These are phyloP conservation scores for Linum tenue DNA, from an alignment of 345 rosid genomes.

Conservation along the genomic window DNA sequence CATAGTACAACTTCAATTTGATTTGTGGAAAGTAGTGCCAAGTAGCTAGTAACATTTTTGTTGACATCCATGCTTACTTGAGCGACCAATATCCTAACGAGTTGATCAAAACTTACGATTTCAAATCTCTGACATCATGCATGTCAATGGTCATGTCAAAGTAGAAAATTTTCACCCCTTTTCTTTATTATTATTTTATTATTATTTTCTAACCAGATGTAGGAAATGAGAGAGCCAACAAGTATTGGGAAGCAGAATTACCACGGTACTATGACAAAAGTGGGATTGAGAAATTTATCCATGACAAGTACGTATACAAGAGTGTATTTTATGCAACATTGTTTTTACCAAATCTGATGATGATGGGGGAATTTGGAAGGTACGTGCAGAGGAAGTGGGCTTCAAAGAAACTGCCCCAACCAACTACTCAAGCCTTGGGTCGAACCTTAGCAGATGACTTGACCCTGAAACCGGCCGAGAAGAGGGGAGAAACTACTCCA, in stretches of 20 bases:
- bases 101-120: too few species aligned
- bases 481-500: slow-evolving; percentile 13
- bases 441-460: neutral
- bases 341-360: neutral
- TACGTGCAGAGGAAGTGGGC: slow-evolving; percentile 14
- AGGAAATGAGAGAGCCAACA: slow-evolving; percentile 20
- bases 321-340: neutral
- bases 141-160: neutral
- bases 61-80: too few species aligned
- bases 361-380: slow-evolving; percentile 2
- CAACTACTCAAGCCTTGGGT: slow-evolving; percentile 14
- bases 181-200: neutral
- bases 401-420: slow-evolving; percentile 20
- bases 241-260: slow-evolving; percentile 21
- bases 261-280: slow-evolving; percentile 11
- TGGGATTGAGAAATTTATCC: slow-evolving; percentile 12
- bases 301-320: slow-evolving; percentile 12
- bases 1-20: too few species aligned
- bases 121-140: too few species aligned
- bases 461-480: slow-evolving; percentile 14
- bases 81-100: too few species aligned
- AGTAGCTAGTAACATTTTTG: too few species aligned
- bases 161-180: neutral
- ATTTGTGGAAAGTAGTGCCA: too few species aligned
- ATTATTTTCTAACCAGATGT: slow-evolving; percentile 5